A percentile compares a stretch with the other conserved stretches of the same genome.
Evolutionary conservation across 768 basidiomycete genomes (phyloP).

Genomic region (Lactarius hatsudake): DNA sequence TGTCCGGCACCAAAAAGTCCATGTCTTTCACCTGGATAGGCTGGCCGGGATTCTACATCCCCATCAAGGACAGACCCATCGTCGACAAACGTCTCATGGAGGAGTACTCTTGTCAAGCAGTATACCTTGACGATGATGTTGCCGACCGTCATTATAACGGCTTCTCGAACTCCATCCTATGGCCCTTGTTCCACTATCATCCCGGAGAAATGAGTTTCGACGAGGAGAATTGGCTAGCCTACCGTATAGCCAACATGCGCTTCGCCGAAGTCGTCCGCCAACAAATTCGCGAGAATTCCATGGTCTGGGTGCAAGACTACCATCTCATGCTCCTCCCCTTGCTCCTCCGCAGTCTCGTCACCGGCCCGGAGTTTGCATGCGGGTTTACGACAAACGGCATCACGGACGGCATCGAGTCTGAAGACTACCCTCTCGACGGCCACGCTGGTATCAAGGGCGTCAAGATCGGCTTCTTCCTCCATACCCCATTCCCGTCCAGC

Average conservation of each 20-base stretch:
- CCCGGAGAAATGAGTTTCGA: conserved; percentile 99
- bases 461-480: conserved; percentile 98
- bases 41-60: conserved; percentile 94
- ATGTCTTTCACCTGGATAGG: conserved; percentile 98
- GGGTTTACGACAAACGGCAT: conserved; percentile 60
- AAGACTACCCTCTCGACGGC: conserved; percentile 40
- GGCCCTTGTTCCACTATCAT: conserved; percentile 99
- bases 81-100: conserved; percentile 92
- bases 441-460: conserved; percentile 55
- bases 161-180: conserved; percentile 99
- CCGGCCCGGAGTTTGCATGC: conserved; percentile 57
- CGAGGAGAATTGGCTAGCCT: conserved; percentile 97
- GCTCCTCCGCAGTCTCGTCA: conserved; percentile 86
- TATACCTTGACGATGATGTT: conserved; percentile 96
- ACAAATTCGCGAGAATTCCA: conserved; percentile 79
- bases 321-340: conserved; percentile 97
- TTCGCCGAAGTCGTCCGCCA: conserved; percentile 88
- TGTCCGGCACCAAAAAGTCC: conserved; percentile 97
- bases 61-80: conserved; percentile 81
- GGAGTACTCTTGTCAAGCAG: conserved; percentile 96
- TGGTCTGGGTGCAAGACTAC: conserved; percentile 99
- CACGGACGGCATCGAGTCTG: conserved; percentile 64
- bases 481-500: conserved; percentile 96
- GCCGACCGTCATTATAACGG: conserved; percentile 99
- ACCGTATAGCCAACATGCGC: conserved; percentile 92